phyloP scores from a whole-genome alignment of 306 rosid species.

The Cucurbita argyrosperma region DNA sequence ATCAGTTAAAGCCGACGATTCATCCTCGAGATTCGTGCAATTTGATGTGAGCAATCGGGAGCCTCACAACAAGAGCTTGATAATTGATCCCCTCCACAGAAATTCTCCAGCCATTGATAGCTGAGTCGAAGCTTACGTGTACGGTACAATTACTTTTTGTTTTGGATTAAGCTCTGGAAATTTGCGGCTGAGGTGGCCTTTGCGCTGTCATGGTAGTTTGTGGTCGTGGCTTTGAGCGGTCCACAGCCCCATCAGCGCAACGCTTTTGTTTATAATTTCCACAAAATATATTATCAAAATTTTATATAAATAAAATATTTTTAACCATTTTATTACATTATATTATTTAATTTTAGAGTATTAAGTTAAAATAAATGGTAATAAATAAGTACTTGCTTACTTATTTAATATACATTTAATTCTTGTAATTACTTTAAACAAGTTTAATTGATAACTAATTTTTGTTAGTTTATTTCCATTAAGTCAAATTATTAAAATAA shows the following conservation, averaged over 20 bases:
- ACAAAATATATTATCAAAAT: too few relatives aligned
- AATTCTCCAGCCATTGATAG: neutral
- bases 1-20: neutral
- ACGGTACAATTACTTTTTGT: neutral
- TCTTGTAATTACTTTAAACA: too few relatives aligned
- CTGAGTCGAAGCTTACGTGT: neutral
- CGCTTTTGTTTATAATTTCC: too few relatives aligned
- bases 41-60: neutral
- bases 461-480: too few relatives aligned
- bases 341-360: too few relatives aligned
- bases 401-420: too few relatives aligned
- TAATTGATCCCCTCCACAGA: neutral
- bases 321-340: too few relatives aligned
- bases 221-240: neutral
- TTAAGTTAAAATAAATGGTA: too few relatives aligned
- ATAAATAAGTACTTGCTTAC: too few relatives aligned
- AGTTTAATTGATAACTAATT: too few relatives aligned
- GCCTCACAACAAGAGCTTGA: neutral
- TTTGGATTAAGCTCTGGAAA: neutral
- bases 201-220: neutral
- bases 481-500: too few relatives aligned
- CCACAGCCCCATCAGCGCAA: neutral
- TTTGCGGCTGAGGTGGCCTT: neutral
- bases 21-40: neutral
- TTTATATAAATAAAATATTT: too few relatives aligned